phyloP scores from a whole-genome alignment of 768 basidiomycete genomes.

The Gymnopilus dilepis region DNA sequence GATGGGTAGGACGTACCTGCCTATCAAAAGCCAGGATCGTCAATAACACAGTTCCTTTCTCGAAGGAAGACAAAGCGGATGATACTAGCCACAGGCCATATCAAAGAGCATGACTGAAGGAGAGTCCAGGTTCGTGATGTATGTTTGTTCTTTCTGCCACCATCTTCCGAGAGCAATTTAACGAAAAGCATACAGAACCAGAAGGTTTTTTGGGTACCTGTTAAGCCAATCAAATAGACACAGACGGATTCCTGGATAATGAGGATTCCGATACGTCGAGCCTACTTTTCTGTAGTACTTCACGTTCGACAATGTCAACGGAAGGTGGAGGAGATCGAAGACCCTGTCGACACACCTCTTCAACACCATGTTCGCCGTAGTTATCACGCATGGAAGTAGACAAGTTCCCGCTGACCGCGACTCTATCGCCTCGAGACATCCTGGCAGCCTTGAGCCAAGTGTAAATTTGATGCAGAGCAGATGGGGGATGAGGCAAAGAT shows the following conservation, averaged over 20 bases:
- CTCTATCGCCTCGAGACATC: conserved; percentile 44
- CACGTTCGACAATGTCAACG: neutral
- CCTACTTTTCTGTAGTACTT: conserved; percentile 71
- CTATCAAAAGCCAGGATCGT: conserved; percentile 18
- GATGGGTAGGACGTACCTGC: conserved; percentile 30
- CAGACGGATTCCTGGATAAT: conserved; percentile 67
- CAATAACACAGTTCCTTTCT: neutral
- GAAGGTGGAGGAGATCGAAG: neutral
- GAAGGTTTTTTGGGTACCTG: conserved; percentile 35
- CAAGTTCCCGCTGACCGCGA: conserved; percentile 36
- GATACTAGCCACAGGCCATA: conserved; percentile 56
- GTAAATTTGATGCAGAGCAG: no score
- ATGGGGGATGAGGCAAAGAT: no score
- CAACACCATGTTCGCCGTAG: conserved; percentile 54
- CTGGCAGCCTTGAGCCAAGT: neutral
- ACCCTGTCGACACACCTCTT: conserved; percentile 46
- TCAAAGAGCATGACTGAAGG: conserved; percentile 53
- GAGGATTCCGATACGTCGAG: conserved; percentile 74
- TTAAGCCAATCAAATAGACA: conserved; percentile 60
- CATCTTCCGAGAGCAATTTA: conserved; percentile 29
- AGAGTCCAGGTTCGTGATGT: conserved; percentile 14
- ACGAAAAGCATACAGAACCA: neutral
- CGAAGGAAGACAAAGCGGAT: neutral
- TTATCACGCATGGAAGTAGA: conserved; percentile 46
- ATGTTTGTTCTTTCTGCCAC: conserved; percentile 41